Percentiles rank a stretch among this genome's conserved stretches.
phyloP scores from a whole-genome alignment of 192 early-diverging fungal genomes.

The Rhizophagus clarus region DNA sequence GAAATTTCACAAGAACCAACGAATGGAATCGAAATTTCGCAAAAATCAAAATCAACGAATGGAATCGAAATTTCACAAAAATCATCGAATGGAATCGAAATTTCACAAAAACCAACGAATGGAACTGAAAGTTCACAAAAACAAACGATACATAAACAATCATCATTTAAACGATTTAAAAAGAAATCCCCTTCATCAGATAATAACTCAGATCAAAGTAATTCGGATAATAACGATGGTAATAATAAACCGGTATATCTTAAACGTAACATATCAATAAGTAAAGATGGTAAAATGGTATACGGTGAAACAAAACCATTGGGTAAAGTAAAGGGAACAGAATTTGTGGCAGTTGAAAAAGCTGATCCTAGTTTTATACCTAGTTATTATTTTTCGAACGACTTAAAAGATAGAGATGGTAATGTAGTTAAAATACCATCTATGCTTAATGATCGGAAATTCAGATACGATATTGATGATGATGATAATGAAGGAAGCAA shows the following conservation, averaged over 20 bases:
- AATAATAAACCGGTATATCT: not conserved
- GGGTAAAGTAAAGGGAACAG: constrained; percentile 21
- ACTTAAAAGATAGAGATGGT: not conserved
- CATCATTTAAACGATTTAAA: not conserved
- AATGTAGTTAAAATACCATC: not conserved
- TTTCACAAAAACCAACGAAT: too few relatives aligned
- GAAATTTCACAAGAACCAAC: too few relatives aligned
- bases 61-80: too few relatives aligned
- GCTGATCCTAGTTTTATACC: constrained; percentile 8
- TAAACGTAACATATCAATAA: constrained; percentile 27
- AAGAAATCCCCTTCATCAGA: not conserved
- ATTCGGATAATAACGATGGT: not conserved
- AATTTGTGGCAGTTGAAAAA: constrained; percentile 28
- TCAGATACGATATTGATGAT: not conserved
- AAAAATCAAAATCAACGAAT: too few relatives aligned
- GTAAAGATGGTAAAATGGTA: constrained; percentile 28
- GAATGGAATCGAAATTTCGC: too few relatives aligned
- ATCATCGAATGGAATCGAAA: too few relatives aligned
- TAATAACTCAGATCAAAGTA: not conserved
- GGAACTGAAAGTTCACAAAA: not conserved
- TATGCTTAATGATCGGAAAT: not conserved
- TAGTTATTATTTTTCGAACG: constrained; percentile 10
- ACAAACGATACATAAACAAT: not conserved
- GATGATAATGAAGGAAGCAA: not conserved
- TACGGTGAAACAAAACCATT: constrained; percentile 24